Evolutionary conservation across 31 red algal genomes (phyloP).

Genomic region (Porphyra umbilicalis): DNA sequence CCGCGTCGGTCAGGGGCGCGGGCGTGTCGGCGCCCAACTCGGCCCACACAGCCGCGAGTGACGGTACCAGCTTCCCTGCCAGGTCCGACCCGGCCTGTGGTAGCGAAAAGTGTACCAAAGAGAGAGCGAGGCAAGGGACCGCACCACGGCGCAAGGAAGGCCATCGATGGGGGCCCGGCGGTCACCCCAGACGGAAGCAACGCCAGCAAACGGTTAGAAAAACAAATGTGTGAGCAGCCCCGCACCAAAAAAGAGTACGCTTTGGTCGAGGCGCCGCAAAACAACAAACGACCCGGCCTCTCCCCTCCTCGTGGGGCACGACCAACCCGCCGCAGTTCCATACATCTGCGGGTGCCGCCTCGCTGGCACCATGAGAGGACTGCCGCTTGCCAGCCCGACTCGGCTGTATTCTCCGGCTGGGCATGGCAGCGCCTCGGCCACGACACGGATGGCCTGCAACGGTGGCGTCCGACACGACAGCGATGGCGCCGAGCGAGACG

Average conservation of each 20-base stretch:
- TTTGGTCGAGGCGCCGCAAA: no score
- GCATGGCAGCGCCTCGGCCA: not conserved
- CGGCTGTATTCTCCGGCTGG: not conserved
- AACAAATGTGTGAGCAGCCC: no score
- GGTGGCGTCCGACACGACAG: no score
- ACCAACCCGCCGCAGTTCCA: not conserved
- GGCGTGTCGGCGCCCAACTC: not conserved
- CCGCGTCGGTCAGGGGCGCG: not conserved
- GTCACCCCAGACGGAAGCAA: no score
- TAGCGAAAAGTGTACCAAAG: no score
- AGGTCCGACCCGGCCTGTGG: not conserved
- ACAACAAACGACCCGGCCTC: not conserved
- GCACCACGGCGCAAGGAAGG: no score
- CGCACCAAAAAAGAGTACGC: not conserved
- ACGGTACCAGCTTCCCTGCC: not conserved
- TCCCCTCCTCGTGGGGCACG: no score
- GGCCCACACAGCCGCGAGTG: not conserved
- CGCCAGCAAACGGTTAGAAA: no score
- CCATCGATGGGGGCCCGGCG: no score
- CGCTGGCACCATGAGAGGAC: not conserved
- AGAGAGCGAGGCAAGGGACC: no score
- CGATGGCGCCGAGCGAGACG: no score
- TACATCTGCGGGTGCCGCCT: not conserved
- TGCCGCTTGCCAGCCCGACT: not conserved
- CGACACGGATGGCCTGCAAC: no score